Percentiles rank a stretch among this genome's conserved stretches.
Evolutionary conservation across 1,284 basidiomycete species (phyloP).

Genomic region (Omphalotus olearius): DNA sequence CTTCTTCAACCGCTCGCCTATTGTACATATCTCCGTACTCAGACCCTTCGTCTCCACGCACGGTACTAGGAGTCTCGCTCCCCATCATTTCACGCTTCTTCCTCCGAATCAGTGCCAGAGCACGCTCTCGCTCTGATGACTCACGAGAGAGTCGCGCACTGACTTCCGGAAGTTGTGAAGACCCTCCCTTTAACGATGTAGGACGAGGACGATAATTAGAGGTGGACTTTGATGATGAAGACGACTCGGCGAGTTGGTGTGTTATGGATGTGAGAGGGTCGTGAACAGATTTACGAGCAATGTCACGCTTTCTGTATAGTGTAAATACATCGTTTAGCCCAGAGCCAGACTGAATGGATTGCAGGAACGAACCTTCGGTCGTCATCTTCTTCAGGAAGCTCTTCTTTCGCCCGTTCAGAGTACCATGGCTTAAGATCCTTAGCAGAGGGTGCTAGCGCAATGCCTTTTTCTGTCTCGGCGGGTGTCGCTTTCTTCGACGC

Average conservation of each 20-base stretch:
- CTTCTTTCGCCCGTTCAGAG: constrained; percentile 29
- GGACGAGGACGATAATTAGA: constrained; percentile 20
- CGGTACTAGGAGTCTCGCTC: constrained; percentile 66
- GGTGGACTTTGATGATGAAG: constrained; percentile 23
- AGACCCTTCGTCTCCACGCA: constrained; percentile 41
- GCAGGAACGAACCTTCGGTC: constrained; percentile 24
- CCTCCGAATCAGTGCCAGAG: constrained; percentile 59
- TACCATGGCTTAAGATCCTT: constrained; percentile 82
- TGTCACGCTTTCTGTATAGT: constrained; percentile 63
- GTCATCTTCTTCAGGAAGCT: constrained; percentile 17
- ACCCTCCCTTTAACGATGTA: neutral
- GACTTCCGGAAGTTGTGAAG: constrained; percentile 34
- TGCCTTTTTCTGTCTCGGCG: constrained; percentile 61
- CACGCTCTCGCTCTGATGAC: constrained; percentile 67
- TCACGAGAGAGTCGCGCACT: constrained; percentile 65
- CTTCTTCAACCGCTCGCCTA: constrained; percentile 63
- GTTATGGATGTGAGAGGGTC: constrained; percentile 75
- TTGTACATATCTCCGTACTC: constrained; percentile 70
- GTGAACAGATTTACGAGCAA: constrained; percentile 54
- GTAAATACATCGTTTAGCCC: neutral
- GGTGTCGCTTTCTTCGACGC: constrained; percentile 43
- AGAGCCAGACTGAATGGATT: constrained; percentile 11
- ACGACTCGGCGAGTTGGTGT: constrained; percentile 52
- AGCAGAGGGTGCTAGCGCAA: constrained; percentile 64
- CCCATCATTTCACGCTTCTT: constrained; percentile 59